A percentile compares a stretch with the other conserved stretches of the same genome.
These are phyloP conservation scores for Eurotiales sp. DNA, from an alignment of 2,329 filamentous ascomycete genomes.

Conservation along the genomic window DNA sequence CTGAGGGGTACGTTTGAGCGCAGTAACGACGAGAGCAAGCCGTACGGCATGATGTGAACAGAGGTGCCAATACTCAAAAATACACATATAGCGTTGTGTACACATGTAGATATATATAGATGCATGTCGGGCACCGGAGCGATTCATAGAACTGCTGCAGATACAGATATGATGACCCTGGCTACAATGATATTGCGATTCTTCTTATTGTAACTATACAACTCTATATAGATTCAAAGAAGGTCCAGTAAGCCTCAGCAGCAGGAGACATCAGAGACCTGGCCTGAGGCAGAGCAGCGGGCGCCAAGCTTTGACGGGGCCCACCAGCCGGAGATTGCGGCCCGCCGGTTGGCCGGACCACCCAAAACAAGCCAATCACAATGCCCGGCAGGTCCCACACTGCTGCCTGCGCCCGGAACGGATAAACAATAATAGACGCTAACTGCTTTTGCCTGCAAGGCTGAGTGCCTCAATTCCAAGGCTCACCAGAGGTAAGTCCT, in stretches of 20 bases:
- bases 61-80: too few relatives aligned
- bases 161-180: too few relatives aligned
- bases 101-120: too few relatives aligned
- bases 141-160: too few relatives aligned
- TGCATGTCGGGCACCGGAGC: too few relatives aligned
- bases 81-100: too few relatives aligned
- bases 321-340: background rate
- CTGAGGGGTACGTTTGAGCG: slow-evolving; percentile 30
- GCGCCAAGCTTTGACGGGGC: background rate
- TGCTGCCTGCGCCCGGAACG: slow-evolving; percentile 9
- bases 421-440: slow-evolving; percentile 13
- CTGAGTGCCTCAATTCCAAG: background rate
- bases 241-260: too few relatives aligned
- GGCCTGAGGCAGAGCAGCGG: background rate
- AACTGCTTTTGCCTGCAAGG: background rate
- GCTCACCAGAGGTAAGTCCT: background rate
- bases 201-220: too few relatives aligned
- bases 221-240: too few relatives aligned
- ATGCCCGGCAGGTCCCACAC: background rate
- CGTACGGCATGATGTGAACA: slow-evolving; percentile 31
- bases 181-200: too few relatives aligned
- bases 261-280: background rate
- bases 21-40: slow-evolving; percentile 29
- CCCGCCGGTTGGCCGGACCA: background rate
- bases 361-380: background rate